Evolutionary conservation across 495 filamentous ascomycete species (phyloP), one percentile per base, ranked within the genome.

Genomic region (Ascodesmis nigricans): DNA sequence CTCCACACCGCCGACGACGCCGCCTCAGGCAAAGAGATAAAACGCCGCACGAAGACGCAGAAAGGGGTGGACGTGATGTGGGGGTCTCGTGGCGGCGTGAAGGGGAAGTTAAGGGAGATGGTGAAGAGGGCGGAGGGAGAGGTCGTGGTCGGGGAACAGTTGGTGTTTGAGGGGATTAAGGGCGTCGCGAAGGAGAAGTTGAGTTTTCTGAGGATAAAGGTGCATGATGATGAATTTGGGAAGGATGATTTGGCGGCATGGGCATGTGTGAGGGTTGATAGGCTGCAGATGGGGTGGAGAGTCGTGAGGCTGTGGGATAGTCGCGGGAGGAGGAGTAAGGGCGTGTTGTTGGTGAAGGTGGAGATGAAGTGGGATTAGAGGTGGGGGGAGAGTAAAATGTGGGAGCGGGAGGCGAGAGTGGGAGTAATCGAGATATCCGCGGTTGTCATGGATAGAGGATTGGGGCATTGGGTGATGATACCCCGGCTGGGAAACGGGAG

Each of bases 241-340:
- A 63, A 65, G 38, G 80, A 91, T 43, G 60, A 71, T 30, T 49
- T 90, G 23, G 78, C 77, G 13, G 79, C 73, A 7, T 95, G 84
- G 84, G 69, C 78, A 5, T 91, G 81, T 49, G 69, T 91, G 36
- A 63, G 80, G 13, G 65, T 93, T 0, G 79, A 91, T 55, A 65
- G 78, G 10, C 53, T 92, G 34, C 66, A 69, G 29, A 50, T 63
- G 23, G 84, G 84, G 1, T 75, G 76, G 41, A 63, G 80, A 10
- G 69, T 91, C 37, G 56, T 95, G 24, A 74, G 71, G 33, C 54
- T 95, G 18, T 53, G 71, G 21, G 69, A 84, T 49, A 56, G 54
- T 6, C 57, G 68, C 26, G 80, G 81, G 1, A 43, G 58, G 9
- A 55, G 65, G 36, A 68, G 64, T 14, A 60, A 64, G 3, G 77